A percentile compares a stretch with the other conserved stretches of the same genome.
phyloP scores from a whole-genome alignment of 805 yeast species.

The Candida tammaniensis region DNA sequence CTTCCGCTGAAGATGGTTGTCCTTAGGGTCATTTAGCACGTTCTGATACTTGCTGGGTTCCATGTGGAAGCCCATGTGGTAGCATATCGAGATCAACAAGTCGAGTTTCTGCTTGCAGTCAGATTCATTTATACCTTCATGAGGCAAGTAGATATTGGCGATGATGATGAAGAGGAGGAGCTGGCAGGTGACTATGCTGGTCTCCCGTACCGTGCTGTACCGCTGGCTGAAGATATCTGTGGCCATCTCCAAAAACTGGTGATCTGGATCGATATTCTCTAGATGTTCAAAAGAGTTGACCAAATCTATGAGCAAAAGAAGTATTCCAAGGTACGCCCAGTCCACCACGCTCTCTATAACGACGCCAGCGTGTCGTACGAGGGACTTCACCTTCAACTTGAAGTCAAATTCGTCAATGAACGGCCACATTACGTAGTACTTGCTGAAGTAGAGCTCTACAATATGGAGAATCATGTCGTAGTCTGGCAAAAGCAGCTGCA shows the following conservation, averaged over 20 bases:
- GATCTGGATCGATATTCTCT: background rate
- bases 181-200: no score
- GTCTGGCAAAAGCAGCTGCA: conserved; percentile 3
- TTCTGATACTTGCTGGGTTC: conserved; percentile 4
- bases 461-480: background rate
- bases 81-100: background rate
- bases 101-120: background rate
- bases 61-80: conserved; percentile 3
- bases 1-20: conserved; percentile 5
- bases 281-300: conserved; percentile 4
- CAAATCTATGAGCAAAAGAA: conserved; percentile 2
- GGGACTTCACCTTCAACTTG: background rate
- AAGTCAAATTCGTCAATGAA: conserved; percentile 7
- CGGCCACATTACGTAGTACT: conserved; percentile 7
- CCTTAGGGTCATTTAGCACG: conserved; percentile 1
- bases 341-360: no score
- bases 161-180: conserved; percentile 2
- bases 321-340: conserved; percentile 3
- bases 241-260: conserved; percentile 3
- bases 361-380: no score
- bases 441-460: conserved; percentile 1
- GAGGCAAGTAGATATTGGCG: background rate
- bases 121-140: conserved; percentile 4
- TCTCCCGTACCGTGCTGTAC: no score
- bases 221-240: background rate